phyloP scores from a whole-genome alignment of 768 basidiomycete genomes.

The Candolleomyces eurysporus region DNA sequence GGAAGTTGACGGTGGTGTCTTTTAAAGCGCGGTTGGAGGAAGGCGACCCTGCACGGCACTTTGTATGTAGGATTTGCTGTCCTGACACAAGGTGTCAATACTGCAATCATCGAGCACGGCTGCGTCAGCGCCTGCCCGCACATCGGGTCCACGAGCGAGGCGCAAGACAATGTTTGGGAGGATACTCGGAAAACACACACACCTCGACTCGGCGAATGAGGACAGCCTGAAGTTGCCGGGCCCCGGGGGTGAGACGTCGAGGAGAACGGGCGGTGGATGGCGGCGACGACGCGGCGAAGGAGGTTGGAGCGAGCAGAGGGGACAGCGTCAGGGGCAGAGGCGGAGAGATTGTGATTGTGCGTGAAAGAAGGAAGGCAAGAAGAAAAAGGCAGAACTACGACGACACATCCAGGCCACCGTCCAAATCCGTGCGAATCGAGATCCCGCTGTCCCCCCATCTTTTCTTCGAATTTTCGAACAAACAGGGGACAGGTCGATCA shows the following conservation, averaged over 20 bases:
- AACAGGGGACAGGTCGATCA: slow-evolving; percentile 9
- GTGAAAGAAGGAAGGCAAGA: slow-evolving; percentile 4
- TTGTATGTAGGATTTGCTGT: too few relatives aligned
- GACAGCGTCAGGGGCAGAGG: neutral
- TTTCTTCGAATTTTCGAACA: neutral
- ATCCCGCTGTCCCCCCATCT: neutral
- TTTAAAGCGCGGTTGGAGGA: too few relatives aligned
- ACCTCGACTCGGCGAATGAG: too few relatives aligned
- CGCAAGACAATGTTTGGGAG: too few relatives aligned
- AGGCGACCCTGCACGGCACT: too few relatives aligned
- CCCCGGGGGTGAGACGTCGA: neutral
- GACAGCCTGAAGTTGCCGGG: too few relatives aligned
- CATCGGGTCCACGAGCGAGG: too few relatives aligned
- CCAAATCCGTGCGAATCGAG: slow-evolving; percentile 10
- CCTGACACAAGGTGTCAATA: too few relatives aligned
- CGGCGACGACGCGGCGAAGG: neutral
- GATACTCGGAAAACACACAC: too few relatives aligned
- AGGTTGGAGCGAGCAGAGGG: neutral
- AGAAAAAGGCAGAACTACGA: slow-evolving; percentile 13
- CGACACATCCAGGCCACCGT: slow-evolving; percentile 14
- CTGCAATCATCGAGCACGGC: too few relatives aligned
- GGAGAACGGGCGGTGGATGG: neutral
- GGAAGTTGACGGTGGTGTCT: too few relatives aligned
- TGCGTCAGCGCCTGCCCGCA: too few relatives aligned
- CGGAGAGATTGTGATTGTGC: neutral